Conservation (phyloP, 1,284 basidiomycete species). For the Clitocybe nebularis region DNA sequence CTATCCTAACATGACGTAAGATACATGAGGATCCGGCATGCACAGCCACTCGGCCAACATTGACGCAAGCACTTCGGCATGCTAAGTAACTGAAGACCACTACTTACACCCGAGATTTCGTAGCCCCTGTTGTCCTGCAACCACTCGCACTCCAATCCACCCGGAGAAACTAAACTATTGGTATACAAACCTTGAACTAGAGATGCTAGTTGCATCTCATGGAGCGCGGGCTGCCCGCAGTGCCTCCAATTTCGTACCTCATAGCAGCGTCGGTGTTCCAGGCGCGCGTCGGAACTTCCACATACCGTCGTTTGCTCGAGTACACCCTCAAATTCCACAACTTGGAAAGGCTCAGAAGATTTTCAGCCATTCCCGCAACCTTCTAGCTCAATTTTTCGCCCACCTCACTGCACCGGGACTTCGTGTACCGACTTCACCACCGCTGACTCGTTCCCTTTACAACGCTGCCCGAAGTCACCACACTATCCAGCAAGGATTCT, state of each 20-base stretch:
- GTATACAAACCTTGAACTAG: conserved; percentile 8
- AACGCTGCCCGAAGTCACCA: conserved; percentile 32
- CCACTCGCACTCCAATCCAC: not conserved
- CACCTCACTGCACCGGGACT: conserved; percentile 56
- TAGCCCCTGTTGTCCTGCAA: not conserved
- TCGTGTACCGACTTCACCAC: conserved; percentile 31
- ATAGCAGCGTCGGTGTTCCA: conserved; percentile 23
- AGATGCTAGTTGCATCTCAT: conserved; percentile 56
- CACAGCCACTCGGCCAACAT: conserved; percentile 7
- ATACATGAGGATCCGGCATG: not conserved
- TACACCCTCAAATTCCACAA: conserved; percentile 25
- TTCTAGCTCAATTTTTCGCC: conserved; percentile 52
- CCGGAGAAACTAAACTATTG: conserved; percentile 1
- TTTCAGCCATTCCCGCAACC: conserved; percentile 47
- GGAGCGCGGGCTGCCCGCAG: conserved; percentile 38
- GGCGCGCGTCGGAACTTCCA: conserved; percentile 39
- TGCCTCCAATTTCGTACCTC: conserved; percentile 25
- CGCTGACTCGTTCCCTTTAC: conserved; percentile 34
- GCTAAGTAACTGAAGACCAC: not conserved
- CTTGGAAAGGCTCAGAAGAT: conserved; percentile 41
- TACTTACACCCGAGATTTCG: not conserved
- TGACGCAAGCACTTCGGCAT: not conserved
- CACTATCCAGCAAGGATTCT: conserved; percentile 44
- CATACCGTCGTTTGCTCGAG: conserved; percentile 29
- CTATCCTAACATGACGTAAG: not conserved